These are phyloP conservation scores for Fusarium sp. DNA, from an alignment of 2,329 filamentous ascomycete genomes.

Conservation along the genomic window DNA sequence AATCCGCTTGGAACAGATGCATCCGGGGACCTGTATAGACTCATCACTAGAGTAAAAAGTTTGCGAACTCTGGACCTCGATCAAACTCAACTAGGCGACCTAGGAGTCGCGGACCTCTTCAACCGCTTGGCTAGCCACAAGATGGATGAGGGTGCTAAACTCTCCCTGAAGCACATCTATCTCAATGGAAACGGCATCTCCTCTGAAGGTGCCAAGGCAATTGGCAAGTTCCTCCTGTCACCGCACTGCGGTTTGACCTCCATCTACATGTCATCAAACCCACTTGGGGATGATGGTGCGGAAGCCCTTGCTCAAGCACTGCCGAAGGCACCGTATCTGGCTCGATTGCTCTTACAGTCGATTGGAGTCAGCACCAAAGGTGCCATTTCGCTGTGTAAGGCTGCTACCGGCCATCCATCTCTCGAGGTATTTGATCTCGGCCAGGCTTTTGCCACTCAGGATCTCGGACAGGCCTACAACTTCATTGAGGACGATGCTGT, in stretches of 20 bases:
- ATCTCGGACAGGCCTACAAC: slow-evolving; percentile 62
- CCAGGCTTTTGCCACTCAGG: slow-evolving; percentile 62
- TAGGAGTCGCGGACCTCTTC: slow-evolving; percentile 61
- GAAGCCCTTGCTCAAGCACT: slow-evolving; percentile 51
- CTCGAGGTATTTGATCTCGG: slow-evolving; percentile 59
- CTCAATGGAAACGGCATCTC: slow-evolving; percentile 56
- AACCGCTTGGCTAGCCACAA: slow-evolving; percentile 52
- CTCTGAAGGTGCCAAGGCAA: slow-evolving; percentile 47
- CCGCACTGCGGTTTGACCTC: slow-evolving; percentile 53
- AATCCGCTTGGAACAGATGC: slow-evolving; percentile 62
- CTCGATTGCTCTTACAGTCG: slow-evolving; percentile 58
- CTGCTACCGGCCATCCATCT: slow-evolving; percentile 52
- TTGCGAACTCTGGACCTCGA: slow-evolving; percentile 67
- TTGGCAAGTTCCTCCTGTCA: slow-evolving; percentile 52
- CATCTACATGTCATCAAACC: slow-evolving; percentile 56
- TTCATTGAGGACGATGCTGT: slow-evolving; percentile 58
- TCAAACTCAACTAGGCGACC: slow-evolving; percentile 64
- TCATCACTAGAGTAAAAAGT: slow-evolving; percentile 59
- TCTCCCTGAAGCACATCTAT: slow-evolving; percentile 55
- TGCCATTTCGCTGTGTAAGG: slow-evolving; percentile 55
- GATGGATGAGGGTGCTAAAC: slow-evolving; percentile 44
- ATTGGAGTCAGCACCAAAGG: slow-evolving; percentile 59
- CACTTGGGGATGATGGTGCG: slow-evolving; percentile 53
- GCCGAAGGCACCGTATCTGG: slow-evolving; percentile 51
- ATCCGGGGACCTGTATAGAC: slow-evolving; percentile 57